Conservation (phyloP, 2,329 filamentous ascomycete genomes). For the Stagonosporopsis vannaccii region DNA sequence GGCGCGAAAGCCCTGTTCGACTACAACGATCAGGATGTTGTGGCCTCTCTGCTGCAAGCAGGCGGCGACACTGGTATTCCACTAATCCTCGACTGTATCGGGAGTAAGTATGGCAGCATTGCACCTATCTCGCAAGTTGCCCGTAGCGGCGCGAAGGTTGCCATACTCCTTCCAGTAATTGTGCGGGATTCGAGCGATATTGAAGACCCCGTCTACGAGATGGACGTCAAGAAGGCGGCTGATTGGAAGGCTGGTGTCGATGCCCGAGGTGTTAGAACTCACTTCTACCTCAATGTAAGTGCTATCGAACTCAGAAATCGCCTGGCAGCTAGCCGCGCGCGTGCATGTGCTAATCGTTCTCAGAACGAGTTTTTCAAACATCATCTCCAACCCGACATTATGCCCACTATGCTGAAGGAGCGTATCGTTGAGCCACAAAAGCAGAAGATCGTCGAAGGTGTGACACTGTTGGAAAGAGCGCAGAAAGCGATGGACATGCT, state of each 20-base stretch:
- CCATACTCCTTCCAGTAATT: constrained; percentile 67
- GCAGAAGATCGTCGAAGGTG: constrained; percentile 52
- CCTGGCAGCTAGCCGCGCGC: background rate
- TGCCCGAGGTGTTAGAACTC: constrained; percentile 62
- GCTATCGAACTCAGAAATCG: background rate
- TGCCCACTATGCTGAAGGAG: constrained; percentile 56
- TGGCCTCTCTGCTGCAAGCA: constrained; percentile 37
- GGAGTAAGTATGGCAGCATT: constrained; percentile 39
- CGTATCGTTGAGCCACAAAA: constrained; percentile 53
- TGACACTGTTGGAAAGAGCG: constrained; percentile 52
- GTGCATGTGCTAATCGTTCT: constrained; percentile 1
- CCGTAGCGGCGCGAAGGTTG: constrained; percentile 59
- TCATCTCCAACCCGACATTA: constrained; percentile 62
- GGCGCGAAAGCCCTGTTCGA: constrained; percentile 53
- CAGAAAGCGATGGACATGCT: constrained; percentile 55
- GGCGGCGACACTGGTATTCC: constrained; percentile 29
- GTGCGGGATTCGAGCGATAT: constrained; percentile 59
- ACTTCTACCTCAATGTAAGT: constrained; percentile 60
- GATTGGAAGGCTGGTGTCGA: constrained; percentile 63
- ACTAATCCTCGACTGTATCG: constrained; percentile 45
- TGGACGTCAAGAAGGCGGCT: constrained; percentile 58
- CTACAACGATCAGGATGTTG: constrained; percentile 46
- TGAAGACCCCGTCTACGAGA: constrained; percentile 60
- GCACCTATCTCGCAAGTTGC: constrained; percentile 59
- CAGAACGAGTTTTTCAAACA: constrained; percentile 65